These are phyloP conservation scores for Arachis stenosperma DNA, from an alignment of 306 rosid species.

Conservation along the genomic window DNA sequence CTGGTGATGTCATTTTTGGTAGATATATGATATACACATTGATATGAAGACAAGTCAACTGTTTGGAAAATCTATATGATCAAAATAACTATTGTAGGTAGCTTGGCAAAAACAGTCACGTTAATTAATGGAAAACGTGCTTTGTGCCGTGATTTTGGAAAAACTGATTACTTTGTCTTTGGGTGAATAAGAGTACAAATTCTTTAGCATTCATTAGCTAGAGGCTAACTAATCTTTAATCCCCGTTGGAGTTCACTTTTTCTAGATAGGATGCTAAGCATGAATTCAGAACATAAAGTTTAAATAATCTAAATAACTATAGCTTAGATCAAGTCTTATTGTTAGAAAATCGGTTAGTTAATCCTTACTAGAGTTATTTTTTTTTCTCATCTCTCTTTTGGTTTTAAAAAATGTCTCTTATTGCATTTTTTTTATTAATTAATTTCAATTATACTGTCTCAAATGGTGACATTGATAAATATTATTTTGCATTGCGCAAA, in stretches of 20 bases:
- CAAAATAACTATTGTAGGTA: neutral
- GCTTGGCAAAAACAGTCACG: constrained; percentile 27
- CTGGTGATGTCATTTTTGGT: neutral
- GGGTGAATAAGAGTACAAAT: no score
- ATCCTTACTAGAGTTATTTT: neutral
- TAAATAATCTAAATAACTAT: no score
- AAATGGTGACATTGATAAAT: no score
- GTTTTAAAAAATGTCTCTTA: neutral
- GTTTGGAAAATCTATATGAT: constrained; percentile 18
- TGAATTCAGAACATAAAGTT: no score
- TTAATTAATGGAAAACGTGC: constrained; percentile 33
- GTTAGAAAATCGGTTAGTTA: constrained; percentile 1
- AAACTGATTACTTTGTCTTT: neutral
- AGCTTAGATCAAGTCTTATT: no score
- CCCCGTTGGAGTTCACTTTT: no score
- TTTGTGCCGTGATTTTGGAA: constrained; percentile 44
- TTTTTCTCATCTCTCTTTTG: neutral
- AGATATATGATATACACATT: neutral
- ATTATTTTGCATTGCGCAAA: neutral
- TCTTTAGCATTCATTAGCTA: no score
- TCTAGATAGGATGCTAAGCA: no score
- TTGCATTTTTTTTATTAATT: no score
- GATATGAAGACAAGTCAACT: constrained; percentile 24
- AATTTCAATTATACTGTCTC: no score
- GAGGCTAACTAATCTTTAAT: no score